Conservation (phyloP, 2,329 filamentous ascomycete genomes). For the Helotiales sp. region DNA sequence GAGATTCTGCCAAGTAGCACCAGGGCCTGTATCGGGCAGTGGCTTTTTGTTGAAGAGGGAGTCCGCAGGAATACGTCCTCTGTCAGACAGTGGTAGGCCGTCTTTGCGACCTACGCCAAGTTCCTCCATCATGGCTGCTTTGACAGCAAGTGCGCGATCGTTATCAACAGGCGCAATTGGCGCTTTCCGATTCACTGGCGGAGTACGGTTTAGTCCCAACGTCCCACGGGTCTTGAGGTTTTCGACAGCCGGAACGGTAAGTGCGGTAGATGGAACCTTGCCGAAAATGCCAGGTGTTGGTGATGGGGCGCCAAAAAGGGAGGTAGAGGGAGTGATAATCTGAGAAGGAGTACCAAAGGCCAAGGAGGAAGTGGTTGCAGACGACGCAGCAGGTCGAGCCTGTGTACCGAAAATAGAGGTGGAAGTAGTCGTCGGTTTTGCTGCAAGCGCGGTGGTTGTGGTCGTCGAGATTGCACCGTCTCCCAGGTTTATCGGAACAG, state of each 20-base stretch:
- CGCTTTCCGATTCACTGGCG: neutral
- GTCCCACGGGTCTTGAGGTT: neutral
- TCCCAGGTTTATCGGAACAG: neutral
- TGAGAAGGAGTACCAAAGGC: neutral
- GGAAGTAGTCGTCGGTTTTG: neutral
- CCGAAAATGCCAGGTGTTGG: neutral
- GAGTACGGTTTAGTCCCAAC: neutral
- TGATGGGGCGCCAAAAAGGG: neutral
- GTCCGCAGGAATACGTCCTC: too few relatives aligned
- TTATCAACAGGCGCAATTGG: neutral
- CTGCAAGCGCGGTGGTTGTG: neutral
- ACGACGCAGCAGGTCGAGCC: neutral
- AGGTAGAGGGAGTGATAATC: neutral
- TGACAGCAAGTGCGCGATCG: neutral
- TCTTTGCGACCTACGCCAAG: too few relatives aligned
- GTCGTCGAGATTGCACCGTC: neutral
- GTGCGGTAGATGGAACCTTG: neutral
- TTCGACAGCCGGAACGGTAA: neutral
- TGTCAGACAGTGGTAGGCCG: too few relatives aligned
- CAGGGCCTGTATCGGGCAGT: too few relatives aligned
- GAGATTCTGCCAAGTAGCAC: too few relatives aligned
- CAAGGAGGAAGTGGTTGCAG: neutral
- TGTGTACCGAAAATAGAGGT: neutral
- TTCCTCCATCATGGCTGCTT: neutral
- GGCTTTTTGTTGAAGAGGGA: too few relatives aligned